These are phyloP conservation scores for Suillus subluteus DNA, from an alignment of 768 basidiomycete species.

Conservation along the genomic window DNA sequence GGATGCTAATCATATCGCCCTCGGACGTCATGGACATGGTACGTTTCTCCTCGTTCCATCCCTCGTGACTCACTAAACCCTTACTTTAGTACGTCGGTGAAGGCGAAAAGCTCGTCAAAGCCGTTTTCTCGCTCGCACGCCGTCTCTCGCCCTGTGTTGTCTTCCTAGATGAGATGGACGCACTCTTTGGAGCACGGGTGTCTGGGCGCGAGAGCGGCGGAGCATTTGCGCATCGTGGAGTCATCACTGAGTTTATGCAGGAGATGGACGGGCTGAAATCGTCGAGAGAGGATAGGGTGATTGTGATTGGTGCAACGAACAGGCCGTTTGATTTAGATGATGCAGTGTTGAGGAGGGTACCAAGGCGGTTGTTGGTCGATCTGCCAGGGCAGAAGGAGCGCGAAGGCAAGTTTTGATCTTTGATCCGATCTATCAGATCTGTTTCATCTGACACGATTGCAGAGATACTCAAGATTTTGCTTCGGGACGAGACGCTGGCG, in stretches of 20 bases:
- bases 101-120: conserved; percentile 87
- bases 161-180: conserved; percentile 94
- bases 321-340: conserved; percentile 90
- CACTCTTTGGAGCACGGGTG: conserved; percentile 85
- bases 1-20: conserved; percentile 89
- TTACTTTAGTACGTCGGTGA: conserved; percentile 77
- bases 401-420: conserved; percentile 55
- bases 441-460: conserved; percentile 14
- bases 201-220: conserved; percentile 78
- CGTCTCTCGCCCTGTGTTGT: conserved; percentile 88
- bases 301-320: conserved; percentile 95
- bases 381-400: conserved; percentile 86
- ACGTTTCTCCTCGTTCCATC: conserved; percentile 24
- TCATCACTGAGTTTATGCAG: conserved; percentile 93
- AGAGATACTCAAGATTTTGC: conserved; percentile 89
- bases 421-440: neutral
- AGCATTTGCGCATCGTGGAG: conserved; percentile 81
- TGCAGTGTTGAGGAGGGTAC: conserved; percentile 87
- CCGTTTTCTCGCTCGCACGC: conserved; percentile 86
- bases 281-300: conserved; percentile 76
- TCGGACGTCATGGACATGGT: conserved; percentile 98
- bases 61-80: conserved; percentile 10
- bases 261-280: conserved; percentile 95
- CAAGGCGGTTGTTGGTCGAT: conserved; percentile 85
- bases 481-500: conserved; percentile 77